Conservation (phyloP, 495 filamentous ascomycete genomes). For the Daldinia bambusicola region DNA sequence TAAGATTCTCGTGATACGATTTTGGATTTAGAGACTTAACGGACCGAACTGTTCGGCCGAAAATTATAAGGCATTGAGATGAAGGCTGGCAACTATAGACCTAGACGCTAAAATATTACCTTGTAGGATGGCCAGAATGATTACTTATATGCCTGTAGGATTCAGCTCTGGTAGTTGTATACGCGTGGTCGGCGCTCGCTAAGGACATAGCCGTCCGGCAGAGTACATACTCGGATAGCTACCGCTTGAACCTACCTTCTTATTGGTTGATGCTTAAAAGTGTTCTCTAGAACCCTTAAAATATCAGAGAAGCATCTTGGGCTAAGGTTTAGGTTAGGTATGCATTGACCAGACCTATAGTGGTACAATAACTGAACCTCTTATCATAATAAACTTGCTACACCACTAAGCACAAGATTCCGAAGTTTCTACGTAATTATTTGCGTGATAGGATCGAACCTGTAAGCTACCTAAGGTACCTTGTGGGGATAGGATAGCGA, state of each 20-base stretch:
- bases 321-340: background rate
- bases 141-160: background rate
- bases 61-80: background rate
- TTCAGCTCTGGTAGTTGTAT: background rate
- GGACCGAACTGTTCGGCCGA: slow-evolving; percentile 8
- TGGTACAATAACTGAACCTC: background rate
- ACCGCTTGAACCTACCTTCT: too few species aligned
- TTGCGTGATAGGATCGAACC: background rate
- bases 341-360: background rate
- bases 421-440: background rate
- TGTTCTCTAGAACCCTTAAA: too few species aligned
- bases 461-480: too few species aligned
- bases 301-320: background rate
- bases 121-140: slow-evolving; percentile 5
- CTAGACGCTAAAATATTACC: slow-evolving; percentile 6
- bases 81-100: background rate
- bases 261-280: too few species aligned
- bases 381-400: background rate
- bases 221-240: background rate
- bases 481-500: too few species aligned
- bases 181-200: background rate
- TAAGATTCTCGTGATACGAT: slow-evolving; percentile 2
- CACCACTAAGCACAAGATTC: background rate
- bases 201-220: background rate
- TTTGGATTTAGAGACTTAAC: background rate